Conservation (phyloP, 2,329 filamentous ascomycete genomes). For the Beauveria varroae region DNA sequence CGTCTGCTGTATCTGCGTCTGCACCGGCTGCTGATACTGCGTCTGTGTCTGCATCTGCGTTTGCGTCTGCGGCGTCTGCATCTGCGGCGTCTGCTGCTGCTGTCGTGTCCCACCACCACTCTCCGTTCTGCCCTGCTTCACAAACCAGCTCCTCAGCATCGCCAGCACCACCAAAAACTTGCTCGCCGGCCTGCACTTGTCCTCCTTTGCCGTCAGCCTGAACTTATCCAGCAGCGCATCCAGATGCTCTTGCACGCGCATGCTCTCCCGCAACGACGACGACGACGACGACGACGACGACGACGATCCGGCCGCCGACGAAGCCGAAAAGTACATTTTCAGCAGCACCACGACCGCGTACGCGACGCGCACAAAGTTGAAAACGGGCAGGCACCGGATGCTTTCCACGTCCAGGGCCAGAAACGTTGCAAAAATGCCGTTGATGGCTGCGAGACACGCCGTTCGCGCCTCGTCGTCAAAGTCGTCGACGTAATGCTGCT, state of each 20-base stretch:
- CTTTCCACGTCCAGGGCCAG: conserved; percentile 49
- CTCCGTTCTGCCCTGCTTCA: conserved; percentile 36
- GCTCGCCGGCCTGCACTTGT: conserved; percentile 56
- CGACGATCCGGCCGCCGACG: conserved; percentile 29
- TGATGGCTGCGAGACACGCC: conserved; percentile 58
- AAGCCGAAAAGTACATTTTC: conserved; percentile 64
- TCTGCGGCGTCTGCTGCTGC: conserved; percentile 1
- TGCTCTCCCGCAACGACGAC: conserved; percentile 38
- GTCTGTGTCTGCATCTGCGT: conserved; percentile 8
- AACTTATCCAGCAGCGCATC: conserved; percentile 65
- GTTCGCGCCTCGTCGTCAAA: conserved; percentile 55
- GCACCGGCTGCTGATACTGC: background rate
- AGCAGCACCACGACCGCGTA: conserved; percentile 66
- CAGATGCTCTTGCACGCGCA: conserved; percentile 60
- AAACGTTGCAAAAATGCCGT: conserved; percentile 60
- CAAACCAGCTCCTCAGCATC: conserved; percentile 65
- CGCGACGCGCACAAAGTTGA: conserved; percentile 63
- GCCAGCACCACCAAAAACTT: conserved; percentile 66
- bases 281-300: background rate
- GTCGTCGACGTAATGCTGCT: background rate
- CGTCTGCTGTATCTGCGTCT: conserved; percentile 16
- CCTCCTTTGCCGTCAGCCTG: conserved; percentile 51
- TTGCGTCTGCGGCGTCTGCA: background rate
- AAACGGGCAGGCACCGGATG: conserved; percentile 60
- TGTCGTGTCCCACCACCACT: conserved; percentile 2